These are phyloP conservation scores for Rehmannia glutinosa DNA, from an alignment of 257 asterid species.

Conservation along the genomic window DNA sequence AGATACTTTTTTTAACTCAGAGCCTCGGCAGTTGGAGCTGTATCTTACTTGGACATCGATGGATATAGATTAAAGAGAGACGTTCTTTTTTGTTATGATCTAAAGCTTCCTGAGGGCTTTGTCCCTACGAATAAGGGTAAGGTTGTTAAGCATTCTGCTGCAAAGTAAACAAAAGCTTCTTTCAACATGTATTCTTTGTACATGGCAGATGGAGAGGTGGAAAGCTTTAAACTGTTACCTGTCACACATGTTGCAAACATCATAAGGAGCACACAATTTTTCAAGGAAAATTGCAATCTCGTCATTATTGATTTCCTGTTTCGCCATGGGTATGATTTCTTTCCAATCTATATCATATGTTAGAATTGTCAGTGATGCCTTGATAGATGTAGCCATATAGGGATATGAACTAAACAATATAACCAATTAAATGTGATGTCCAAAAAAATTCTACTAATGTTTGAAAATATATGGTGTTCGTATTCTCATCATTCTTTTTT, in stretches of 20 bases:
- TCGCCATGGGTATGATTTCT: conserved; percentile 78
- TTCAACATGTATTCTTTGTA: neutral
- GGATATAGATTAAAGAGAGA: conserved; percentile 83
- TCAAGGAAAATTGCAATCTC: conserved; percentile 79
- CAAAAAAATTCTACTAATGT: neutral
- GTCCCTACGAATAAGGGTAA: conserved; percentile 73
- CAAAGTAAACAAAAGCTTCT: neutral
- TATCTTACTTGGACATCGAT: conserved; percentile 72
- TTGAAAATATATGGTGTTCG: too few species aligned
- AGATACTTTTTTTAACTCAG: conserved; percentile 38
- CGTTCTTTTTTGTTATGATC: conserved; percentile 90
- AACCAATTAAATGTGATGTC: neutral
- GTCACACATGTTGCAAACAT: conserved; percentile 62
- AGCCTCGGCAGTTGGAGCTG: conserved; percentile 82
- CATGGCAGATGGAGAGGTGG: conserved; percentile 89
- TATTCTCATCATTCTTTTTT: too few species aligned
- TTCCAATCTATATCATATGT: conserved; percentile 7
- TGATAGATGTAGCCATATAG: neutral
- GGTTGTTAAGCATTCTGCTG: conserved; percentile 1
- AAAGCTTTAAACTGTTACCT: conserved; percentile 70
- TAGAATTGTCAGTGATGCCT: too few species aligned
- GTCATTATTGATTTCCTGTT: conserved; percentile 87
- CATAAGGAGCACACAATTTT: conserved; percentile 44
- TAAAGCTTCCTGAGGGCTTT: conserved; percentile 76
- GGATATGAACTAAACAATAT: too few species aligned